Evolutionary conservation across 192 early-diverging fungal species (phyloP), one percentile per base, ranked within the genome.

Genomic region (Backusella australiensis): DNA sequence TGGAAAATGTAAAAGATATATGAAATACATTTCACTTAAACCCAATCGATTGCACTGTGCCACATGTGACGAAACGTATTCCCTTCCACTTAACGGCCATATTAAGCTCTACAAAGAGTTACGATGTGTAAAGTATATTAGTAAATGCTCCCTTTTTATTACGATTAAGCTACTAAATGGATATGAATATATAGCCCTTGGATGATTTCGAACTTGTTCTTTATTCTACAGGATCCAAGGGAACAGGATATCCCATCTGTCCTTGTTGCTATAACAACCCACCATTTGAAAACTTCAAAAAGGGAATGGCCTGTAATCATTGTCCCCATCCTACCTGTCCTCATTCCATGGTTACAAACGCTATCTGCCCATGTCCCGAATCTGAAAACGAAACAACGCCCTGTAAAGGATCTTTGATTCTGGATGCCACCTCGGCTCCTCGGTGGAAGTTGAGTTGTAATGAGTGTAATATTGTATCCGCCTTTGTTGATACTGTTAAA

Each of bases 151-250:
- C 65, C 8, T 66, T 38, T 26, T 8, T 44, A 56, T 74, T 34
- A 36, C 14, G 9, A n/a, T 17, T 34, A 1, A 17, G 36, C 36
- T 0, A 34, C 32, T 34, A n/a, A 68, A 19, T 35, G n/a, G 4
- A n/a, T 35, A 36, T 32, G 32, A 32, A 32, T 68, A 68, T 69
- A 26, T 59, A 82, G 80, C 87, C 87, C 15, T 69, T 89, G 21
- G 87, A 88, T 77, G 82, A 81, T 56, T 88, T 88, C 74, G 88
- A 90, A 69, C 69, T 88, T 23, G 80, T 88, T 52, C 65, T 82
- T 9, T 89, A 82, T 49, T 86, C 87, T 34, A 88, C 85, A 38
- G 87, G 87, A 17, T 86, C 86, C 53, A 90, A 88, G 72, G 88
- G 87, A 34, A 89, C 79, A 15, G 89, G 89, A 2, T 88, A 80